Evolutionary conservation across 176 grass and related monocot species (phyloP).

Genomic region (Thinopyrum elongatum): DNA sequence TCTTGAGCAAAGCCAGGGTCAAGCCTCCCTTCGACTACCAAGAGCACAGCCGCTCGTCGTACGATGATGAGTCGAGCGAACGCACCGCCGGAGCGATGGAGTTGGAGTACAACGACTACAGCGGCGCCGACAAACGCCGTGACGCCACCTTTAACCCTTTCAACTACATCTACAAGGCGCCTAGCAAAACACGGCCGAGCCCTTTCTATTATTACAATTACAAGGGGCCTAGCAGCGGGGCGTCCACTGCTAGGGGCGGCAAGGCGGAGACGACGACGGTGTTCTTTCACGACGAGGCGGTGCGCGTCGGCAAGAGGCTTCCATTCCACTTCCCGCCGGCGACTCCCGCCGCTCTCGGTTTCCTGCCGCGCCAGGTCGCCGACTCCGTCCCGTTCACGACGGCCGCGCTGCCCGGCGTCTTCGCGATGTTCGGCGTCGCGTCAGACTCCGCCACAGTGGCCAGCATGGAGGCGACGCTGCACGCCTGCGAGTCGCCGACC

Average conservation of each 20-base stretch:
- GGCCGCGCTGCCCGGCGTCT: background rate
- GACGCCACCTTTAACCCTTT: background rate
- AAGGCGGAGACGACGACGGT: background rate
- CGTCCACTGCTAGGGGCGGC: too few relatives aligned
- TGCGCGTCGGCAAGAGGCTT: constrained; percentile 44
- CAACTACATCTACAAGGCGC: background rate
- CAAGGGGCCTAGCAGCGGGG: too few relatives aligned
- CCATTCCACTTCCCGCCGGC: constrained; percentile 29
- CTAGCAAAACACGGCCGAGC: background rate
- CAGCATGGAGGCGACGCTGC: constrained; percentile 28
- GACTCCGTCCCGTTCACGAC: constrained; percentile 39
- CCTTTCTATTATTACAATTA: too few relatives aligned
- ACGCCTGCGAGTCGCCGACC: constrained; percentile 16
- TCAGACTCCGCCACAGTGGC: background rate
- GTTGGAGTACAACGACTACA: constrained; percentile 11
- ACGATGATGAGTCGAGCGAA: background rate
- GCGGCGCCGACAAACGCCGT: background rate
- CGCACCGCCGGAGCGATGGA: background rate
- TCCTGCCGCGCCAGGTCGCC: constrained; percentile 29
- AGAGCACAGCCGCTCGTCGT: background rate
- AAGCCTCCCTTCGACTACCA: constrained; percentile 15
- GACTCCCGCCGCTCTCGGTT: background rate
- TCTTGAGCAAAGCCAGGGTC: background rate
- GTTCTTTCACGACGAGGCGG: constrained; percentile 48
- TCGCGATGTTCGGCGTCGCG: constrained; percentile 6